Evolutionary conservation across 306 rosid genomes (phyloP), one percentile per base, ranked within the genome.

Genomic region (Begonia fuchsioides): DNA sequence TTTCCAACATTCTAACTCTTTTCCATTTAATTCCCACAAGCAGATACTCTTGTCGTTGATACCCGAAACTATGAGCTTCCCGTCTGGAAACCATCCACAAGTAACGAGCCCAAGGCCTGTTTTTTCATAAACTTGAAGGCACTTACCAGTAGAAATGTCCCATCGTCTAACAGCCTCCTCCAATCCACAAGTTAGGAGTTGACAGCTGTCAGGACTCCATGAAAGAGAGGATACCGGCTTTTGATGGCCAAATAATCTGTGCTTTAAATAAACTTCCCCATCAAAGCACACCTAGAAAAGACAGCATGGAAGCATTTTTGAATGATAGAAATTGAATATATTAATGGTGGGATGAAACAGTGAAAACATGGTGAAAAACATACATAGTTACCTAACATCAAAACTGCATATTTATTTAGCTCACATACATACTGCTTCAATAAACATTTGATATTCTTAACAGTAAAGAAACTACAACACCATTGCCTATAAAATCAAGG

Each of bases 21-120:
- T 92, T 67, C 98, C 98, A 53, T 77, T 86, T 59, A 92, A 66
- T 13, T 80, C 93, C 98, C 98, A 92, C 76, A 71, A 75, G 86
- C 94, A 82, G 65, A 92, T 82, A 68, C 96, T 79, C 88, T 82
- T 86, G 66, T 92, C 98, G 43, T 51, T 77, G 52, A 82, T 71
- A 52, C 96, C 96, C 39, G 86, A 80, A 58, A 86, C 73, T 69
- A 92, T 66, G 67, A 66, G 68, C 59, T 79, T 82, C 52, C 96
- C 98, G 62, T 76, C 76, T 50, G 98, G 94, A 70, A 76, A 79
- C 98, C 98, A 92, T 47, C 96, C 73, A 72, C 98, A 86, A 11
- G 98, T 79, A 44, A 92, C 82, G 12, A 79, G 63, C 58, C 86
- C 93, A 60, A 64, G 52, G 44, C 87, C 83, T 57, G 68, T 56